Evolutionary conservation across 331 rosid genomes (phyloP).

Genomic region (Spiraea crenata): DNA sequence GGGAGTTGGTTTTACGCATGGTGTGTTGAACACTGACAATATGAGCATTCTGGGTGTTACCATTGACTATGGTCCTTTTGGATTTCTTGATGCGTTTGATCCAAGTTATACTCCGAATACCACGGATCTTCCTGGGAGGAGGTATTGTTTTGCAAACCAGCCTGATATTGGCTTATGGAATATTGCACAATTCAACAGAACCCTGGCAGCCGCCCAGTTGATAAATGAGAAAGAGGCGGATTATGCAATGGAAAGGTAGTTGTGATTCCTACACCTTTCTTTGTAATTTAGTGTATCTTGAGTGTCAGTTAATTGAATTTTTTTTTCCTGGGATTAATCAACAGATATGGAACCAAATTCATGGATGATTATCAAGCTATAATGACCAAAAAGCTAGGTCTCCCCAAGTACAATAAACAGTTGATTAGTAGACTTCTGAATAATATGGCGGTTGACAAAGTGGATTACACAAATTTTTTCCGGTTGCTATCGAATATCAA

Average conservation of each 20-base stretch:
- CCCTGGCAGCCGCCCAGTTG: slow-evolving; percentile 69
- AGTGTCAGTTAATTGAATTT: slow-evolving; percentile 16
- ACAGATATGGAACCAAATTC: slow-evolving; percentile 85
- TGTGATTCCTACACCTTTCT: slow-evolving; percentile 16
- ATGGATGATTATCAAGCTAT: slow-evolving; percentile 96
- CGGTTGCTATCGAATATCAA: slow-evolving; percentile 75
- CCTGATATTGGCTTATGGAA: slow-evolving; percentile 98
- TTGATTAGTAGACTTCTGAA: slow-evolving; percentile 80
- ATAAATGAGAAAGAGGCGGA: slow-evolving; percentile 87
- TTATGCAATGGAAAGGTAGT: slow-evolving; percentile 94
- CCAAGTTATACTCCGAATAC: slow-evolving; percentile 94
- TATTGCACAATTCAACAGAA: slow-evolving; percentile 70
- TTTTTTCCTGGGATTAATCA: slow-evolving; percentile 24
- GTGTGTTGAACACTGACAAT: slow-evolving; percentile 97
- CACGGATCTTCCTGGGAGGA: slow-evolving; percentile 98
- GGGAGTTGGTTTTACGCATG: slow-evolving; percentile 98
- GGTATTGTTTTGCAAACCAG: slow-evolving; percentile 98
- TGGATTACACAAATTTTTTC: slow-evolving; percentile 93
- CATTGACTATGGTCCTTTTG: slow-evolving; percentile 96
- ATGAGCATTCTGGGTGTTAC: slow-evolving; percentile 99
- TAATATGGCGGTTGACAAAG: slow-evolving; percentile 96
- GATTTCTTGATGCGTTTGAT: slow-evolving; percentile 99
- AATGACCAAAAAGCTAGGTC: slow-evolving; percentile 95
- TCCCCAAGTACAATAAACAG: slow-evolving; percentile 85
- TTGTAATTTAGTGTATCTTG: slow-evolving; percentile 1